Base-by-base conservation (phyloP, 23 red algal species). In the Gracilaria domingensis region DNA sequence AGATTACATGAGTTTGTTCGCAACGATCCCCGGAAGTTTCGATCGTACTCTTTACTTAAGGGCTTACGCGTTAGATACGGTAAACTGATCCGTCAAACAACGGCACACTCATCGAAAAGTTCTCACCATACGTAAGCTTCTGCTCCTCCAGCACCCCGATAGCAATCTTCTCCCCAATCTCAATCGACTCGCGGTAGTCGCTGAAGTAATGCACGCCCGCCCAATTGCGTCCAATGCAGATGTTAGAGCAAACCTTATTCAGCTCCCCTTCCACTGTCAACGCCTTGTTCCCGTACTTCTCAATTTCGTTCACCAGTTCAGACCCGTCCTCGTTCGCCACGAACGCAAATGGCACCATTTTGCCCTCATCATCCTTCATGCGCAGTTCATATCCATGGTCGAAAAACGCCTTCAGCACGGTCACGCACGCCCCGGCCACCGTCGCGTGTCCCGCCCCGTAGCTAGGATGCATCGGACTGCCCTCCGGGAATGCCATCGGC, bases 401-500 rank as follows among this genome's bases (percentile, higher is more conserved):
- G 59, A 94, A 94, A 58, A 80, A 94, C 25, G 82, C 91, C 74
- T 94, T 88, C 0, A 94, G 69, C 24, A 94, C 39, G 3, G 91
- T 94, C 23, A 94, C 91, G 34, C 91, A 94, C 25, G 91, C 91
- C 7, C 91, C 91, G 0, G 91, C 91, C 39, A 94, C 91, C 2
- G 91, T 87, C 12, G 91, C 91, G 71, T 94, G 91, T 29, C 91
- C 91, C n/a, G 91, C 91, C 3, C 91, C 91, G 71, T 94, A 94
- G 7, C 77, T 53, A 1, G 91, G 91, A 74, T 88, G 91, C 91
- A 88, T 88, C 1, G 91, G 91, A 59, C 82, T 87, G 1, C 91
- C 91, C 72, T 94, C 91, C 12, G 91, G 82, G 72, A 80, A 94
- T 4, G 91, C 91, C 91, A 94, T 88, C 0, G 91, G 91, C 6